Percentiles rank a stretch among this genome's conserved stretches.
These are phyloP conservation scores for Lonicera japonica DNA, from an alignment of 129 eudicot genomes.

Conservation along the genomic window DNA sequence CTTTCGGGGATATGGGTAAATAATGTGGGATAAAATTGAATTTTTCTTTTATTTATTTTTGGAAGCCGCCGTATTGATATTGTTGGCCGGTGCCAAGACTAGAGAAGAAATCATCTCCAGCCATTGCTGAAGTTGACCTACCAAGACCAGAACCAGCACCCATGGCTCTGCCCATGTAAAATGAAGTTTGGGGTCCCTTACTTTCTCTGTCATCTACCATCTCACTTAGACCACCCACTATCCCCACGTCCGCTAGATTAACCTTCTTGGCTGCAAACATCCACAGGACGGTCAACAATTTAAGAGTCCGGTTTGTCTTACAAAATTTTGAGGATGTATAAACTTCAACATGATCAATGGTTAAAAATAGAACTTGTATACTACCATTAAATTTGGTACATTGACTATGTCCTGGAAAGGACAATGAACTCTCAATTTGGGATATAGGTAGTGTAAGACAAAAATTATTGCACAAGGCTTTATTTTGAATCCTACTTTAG, in stretches of 20 bases:
- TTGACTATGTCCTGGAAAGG: too few species aligned
- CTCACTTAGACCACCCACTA: conserved; percentile 72
- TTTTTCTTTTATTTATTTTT: conserved; percentile 26
- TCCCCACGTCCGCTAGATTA: conserved; percentile 72
- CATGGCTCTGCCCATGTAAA: conserved; percentile 74
- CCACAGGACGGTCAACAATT: too few species aligned
- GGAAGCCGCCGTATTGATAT: conserved; percentile 63
- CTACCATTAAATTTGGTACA: too few species aligned
- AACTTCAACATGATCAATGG: too few species aligned
- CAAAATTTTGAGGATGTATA: too few species aligned
- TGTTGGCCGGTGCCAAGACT: conserved; percentile 36
- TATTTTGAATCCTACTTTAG: too few species aligned
- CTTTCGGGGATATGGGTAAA: neutral
- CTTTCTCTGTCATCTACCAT: conserved; percentile 49
- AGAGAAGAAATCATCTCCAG: conserved; percentile 57
- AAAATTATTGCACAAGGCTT: too few species aligned
- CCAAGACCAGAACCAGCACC: conserved; percentile 66
- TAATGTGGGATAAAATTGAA: neutral
- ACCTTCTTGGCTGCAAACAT: conserved; percentile 80
- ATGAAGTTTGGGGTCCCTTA: conserved; percentile 45
- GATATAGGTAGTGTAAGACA: too few species aligned
- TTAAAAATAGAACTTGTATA: too few species aligned
- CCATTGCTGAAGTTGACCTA: conserved; percentile 26
- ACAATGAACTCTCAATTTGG: too few species aligned
- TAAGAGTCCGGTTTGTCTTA: too few species aligned